Evolutionary conservation across 371 early-diverging fungal species (phyloP).

Genomic region (Mortierella polycephala): DNA sequence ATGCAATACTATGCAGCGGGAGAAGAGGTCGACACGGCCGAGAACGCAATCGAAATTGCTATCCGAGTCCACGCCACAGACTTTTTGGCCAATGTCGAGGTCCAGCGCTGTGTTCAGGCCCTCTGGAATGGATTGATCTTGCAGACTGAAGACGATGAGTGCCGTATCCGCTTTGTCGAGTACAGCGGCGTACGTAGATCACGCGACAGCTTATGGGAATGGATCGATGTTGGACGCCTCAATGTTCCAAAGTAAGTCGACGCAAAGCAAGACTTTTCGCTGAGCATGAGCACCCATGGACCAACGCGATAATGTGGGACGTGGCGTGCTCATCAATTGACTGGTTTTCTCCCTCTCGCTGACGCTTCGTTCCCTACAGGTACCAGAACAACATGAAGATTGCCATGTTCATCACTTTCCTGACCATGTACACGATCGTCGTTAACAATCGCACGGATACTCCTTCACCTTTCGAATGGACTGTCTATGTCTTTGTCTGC

Average conservation of each 20-base stretch:
- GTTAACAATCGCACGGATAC: conserved; percentile 34
- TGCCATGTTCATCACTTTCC: conserved; percentile 46
- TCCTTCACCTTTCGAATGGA: conserved; percentile 46
- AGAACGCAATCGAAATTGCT: conserved; percentile 53
- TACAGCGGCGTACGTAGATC: conserved; percentile 43
- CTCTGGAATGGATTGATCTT: conserved; percentile 55
- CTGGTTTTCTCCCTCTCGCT: neutral
- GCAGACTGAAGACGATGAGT: conserved; percentile 48
- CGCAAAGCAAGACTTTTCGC: neutral
- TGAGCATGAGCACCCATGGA: no score
- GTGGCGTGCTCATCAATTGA: neutral
- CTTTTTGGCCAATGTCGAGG: conserved; percentile 54
- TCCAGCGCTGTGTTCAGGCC: conserved; percentile 55
- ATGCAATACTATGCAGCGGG: conserved; percentile 33
- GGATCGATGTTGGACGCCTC: conserved; percentile 49
- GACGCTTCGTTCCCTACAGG: conserved; percentile 8
- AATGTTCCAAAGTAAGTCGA: conserved; percentile 52
- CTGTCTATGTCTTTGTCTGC: conserved; percentile 44
- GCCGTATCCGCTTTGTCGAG: conserved; percentile 49
- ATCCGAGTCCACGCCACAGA: conserved; percentile 54
- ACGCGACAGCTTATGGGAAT: conserved; percentile 32
- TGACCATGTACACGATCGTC: conserved; percentile 48
- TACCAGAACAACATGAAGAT: conserved; percentile 55
- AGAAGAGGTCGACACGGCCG: conserved; percentile 47
- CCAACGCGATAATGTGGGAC: neutral